Conservation (phyloP, 192 early-diverging fungal genomes). For the Dimargaris cristalligena region DNA sequence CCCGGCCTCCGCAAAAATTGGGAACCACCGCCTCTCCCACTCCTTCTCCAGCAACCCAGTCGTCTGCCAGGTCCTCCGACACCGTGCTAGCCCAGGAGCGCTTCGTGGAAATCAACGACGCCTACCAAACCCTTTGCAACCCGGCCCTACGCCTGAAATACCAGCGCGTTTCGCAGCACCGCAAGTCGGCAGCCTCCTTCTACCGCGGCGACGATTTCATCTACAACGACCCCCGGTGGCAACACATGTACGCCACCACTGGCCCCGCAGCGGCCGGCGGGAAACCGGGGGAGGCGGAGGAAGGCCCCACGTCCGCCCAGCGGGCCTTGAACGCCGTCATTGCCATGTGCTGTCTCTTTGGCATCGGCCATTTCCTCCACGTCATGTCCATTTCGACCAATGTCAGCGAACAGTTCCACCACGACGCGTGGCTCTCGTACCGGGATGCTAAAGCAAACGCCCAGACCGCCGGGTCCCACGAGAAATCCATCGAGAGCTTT, state of each 20-base stretch:
- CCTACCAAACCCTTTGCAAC: conserved; percentile 1
- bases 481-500: conserved; percentile 4
- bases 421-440: conserved; percentile 4
- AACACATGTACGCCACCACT: not conserved
- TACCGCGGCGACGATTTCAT: conserved; percentile 4
- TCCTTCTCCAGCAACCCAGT: too few species aligned
- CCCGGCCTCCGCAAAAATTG: not conserved
- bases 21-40: too few species aligned
- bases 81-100: not conserved
- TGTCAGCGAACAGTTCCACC: not conserved
- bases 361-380: conserved; percentile 3
- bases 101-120: conserved; percentile 9
- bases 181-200: not conserved
- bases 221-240: conserved; percentile 5
- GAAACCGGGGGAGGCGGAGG: not conserved
- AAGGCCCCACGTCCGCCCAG: not conserved
- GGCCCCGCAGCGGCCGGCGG: not conserved
- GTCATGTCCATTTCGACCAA: not conserved
- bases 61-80: too few species aligned
- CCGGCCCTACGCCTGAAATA: conserved; percentile 2
- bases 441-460: not conserved
- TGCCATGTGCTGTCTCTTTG: not conserved
- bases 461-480: not conserved
- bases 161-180: not conserved
- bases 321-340: not conserved